Evolutionary conservation across 805 yeast species (phyloP).

Genomic region (Yarrowia osloensis): DNA sequence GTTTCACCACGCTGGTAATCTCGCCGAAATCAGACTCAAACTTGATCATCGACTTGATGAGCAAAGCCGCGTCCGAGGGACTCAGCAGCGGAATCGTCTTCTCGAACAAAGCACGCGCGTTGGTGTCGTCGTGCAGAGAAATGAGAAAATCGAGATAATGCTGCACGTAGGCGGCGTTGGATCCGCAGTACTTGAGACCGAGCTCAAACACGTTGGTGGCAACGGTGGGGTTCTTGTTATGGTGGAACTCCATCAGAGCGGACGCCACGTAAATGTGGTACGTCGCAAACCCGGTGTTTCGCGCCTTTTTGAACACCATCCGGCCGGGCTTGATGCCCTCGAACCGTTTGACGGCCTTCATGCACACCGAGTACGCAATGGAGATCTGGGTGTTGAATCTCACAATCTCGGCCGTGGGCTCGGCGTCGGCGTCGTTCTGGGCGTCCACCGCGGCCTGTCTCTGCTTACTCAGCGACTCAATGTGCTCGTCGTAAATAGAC

Average conservation of each 20-base stretch:
- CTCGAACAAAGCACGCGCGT: constrained; percentile 82
- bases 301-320: constrained; percentile 64
- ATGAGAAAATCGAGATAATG: constrained; percentile 74
- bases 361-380: constrained; percentile 63
- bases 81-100: constrained; percentile 62
- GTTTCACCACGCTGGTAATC: constrained; percentile 60
- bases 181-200: constrained; percentile 63
- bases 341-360: constrained; percentile 69
- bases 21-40: constrained; percentile 75
- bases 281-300: constrained; percentile 63
- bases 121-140: constrained; percentile 64
- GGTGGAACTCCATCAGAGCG: constrained; percentile 74
- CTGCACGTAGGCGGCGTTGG: constrained; percentile 61
- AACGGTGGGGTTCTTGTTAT: constrained; percentile 58
- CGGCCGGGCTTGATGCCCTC: constrained; percentile 75
- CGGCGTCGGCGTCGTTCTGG: constrained; percentile 32
- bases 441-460: constrained; percentile 42
- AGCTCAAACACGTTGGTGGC: constrained; percentile 77
- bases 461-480: constrained; percentile 49
- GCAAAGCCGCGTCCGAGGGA: constrained; percentile 45
- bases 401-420: not conserved
- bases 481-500: constrained; percentile 52
- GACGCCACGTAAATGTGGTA: constrained; percentile 78
- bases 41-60: constrained; percentile 61
- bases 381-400: constrained; percentile 49